A percentile compares a stretch with the other conserved stretches of the same genome.
Evolutionary conservation across 371 early-diverging fungal species (phyloP).

Genomic region (Vairimorpha apis): DNA sequence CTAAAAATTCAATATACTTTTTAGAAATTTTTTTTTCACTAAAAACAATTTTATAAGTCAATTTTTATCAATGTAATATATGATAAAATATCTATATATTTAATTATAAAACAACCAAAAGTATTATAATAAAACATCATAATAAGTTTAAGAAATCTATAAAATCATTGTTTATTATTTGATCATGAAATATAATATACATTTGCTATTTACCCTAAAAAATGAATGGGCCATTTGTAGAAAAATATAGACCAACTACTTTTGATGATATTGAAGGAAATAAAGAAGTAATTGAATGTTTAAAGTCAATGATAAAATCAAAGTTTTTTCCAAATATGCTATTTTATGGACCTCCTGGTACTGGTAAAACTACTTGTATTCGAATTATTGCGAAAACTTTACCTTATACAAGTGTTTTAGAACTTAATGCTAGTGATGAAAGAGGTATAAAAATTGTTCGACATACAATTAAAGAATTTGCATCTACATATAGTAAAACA

Average conservation of each 20-base stretch:
- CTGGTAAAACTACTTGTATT: constrained; percentile 88
- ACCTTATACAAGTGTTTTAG: constrained; percentile 74
- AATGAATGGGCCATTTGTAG: constrained; percentile 41
- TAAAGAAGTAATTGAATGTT: constrained; percentile 52
- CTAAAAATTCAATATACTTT: too few relatives aligned
- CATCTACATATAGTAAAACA: constrained; percentile 73
- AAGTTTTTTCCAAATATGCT: constrained; percentile 86
- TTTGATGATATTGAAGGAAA: constrained; percentile 61
- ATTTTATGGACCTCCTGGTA: constrained; percentile 92
- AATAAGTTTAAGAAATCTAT: too few relatives aligned
- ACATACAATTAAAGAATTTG: constrained; percentile 89
- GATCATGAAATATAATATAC: too few relatives aligned
- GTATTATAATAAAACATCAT: too few relatives aligned
- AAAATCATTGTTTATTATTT: too few relatives aligned
- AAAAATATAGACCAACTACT: constrained; percentile 61
- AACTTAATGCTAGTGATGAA: constrained; percentile 97
- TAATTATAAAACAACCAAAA: too few relatives aligned
- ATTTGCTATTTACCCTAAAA: neutral
- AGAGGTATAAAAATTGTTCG: constrained; percentile 89
- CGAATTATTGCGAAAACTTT: constrained; percentile 76
- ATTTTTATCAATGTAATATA: too few relatives aligned
- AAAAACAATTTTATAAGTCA: too few relatives aligned
- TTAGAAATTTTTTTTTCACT: too few relatives aligned
- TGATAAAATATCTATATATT: too few relatives aligned
- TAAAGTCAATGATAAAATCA: constrained; percentile 21